These are phyloP conservation scores for Flueggea neowawraea DNA, from an alignment of 441 rosid genomes.

Conservation along the genomic window DNA sequence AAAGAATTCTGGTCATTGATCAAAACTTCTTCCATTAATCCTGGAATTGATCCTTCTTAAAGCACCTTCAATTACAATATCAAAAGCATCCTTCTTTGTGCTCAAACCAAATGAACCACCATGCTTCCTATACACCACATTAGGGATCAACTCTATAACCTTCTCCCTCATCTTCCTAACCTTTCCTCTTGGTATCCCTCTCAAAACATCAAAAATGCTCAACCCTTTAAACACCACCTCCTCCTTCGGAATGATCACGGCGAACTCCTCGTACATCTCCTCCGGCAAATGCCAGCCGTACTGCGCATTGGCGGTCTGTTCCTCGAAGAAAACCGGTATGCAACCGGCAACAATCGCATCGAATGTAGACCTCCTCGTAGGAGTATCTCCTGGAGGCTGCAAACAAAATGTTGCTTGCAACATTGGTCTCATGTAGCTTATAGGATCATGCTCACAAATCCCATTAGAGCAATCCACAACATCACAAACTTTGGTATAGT, in stretches of 20 bases:
- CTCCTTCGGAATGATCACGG: slow-evolving; percentile 75
- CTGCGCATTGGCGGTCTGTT: slow-evolving; percentile 63
- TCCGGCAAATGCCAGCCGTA: slow-evolving; percentile 75
- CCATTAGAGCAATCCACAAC: slow-evolving; percentile 87
- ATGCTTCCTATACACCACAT: slow-evolving; percentile 70
- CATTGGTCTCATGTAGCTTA: slow-evolving; percentile 77
- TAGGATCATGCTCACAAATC: slow-evolving; percentile 90
- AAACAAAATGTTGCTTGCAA: slow-evolving; percentile 68
- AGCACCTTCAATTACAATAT: slow-evolving; percentile 68
- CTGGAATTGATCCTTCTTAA: slow-evolving; percentile 52
- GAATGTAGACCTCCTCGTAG: slow-evolving; percentile 77
- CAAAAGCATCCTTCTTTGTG: slow-evolving; percentile 76
- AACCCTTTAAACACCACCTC: slow-evolving; percentile 75
- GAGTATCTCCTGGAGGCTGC: slow-evolving; percentile 94
- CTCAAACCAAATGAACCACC: slow-evolving; percentile 61
- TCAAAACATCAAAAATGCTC: slow-evolving; percentile 66
- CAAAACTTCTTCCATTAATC: slow-evolving; percentile 19
- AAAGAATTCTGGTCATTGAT: slow-evolving; percentile 11
- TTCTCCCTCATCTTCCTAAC: slow-evolving; percentile 71
- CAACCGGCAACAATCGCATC: slow-evolving; percentile 83
- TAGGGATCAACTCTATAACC: slow-evolving; percentile 70
- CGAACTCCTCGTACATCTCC: slow-evolving; percentile 43
- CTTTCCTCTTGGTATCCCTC: slow-evolving; percentile 48
- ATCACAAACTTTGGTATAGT: slow-evolving; percentile 45
- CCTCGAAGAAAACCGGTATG: slow-evolving; percentile 92